Evolutionary conservation across 23 red algal species (phyloP), one percentile per base, ranked within the genome.

Genomic region (Gracilariopsis chorda): DNA sequence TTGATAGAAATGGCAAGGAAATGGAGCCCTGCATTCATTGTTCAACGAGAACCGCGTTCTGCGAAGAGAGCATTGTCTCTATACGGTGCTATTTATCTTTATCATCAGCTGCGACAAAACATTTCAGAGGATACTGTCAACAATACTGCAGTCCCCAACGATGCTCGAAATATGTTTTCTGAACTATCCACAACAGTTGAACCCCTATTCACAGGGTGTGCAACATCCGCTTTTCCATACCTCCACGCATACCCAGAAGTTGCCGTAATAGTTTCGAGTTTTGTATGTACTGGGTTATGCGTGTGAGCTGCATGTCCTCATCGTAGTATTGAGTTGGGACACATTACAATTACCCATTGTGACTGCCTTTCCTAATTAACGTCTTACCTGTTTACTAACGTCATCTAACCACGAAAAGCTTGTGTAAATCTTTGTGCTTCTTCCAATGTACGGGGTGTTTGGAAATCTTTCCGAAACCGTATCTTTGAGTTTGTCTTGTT

Each of bases 201-300:
- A 4, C 27, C 59, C 25, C 63, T 89, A 45, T 89, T 89, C 61
- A 34, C 53, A 2, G 85, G 85, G 49, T 89, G 85, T 45, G 10
- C 32, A 44, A 40, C 72, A 35, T 51, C 48, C 13, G 37, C 85
- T 16, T 78, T 57, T 32, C 32, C 21, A 24, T 89, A 89, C 48
- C 32, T 89, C 28, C 48, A 89, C 17, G 72, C 40, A 10, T 78
- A 78, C 43, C 85, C 85, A 28, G 85, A 89, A 74, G 45, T 89
- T 16, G 32, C 85, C 21, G 20, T 89, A 14, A 61, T 76, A n/a
- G 24, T 89, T 24, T 67, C 85, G 20, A 69, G 69, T 37, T 78
- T 89, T 40, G 33, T 89, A n/a, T 89, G 61, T 35, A 60, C 57
- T 44, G 82, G 82, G n/a, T 52, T 48, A 5, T 86, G 82, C 37